Base-by-base conservation (phyloP, 2,329 filamentous ascomycete species). In the Emericellopsis atlantica region DNA sequence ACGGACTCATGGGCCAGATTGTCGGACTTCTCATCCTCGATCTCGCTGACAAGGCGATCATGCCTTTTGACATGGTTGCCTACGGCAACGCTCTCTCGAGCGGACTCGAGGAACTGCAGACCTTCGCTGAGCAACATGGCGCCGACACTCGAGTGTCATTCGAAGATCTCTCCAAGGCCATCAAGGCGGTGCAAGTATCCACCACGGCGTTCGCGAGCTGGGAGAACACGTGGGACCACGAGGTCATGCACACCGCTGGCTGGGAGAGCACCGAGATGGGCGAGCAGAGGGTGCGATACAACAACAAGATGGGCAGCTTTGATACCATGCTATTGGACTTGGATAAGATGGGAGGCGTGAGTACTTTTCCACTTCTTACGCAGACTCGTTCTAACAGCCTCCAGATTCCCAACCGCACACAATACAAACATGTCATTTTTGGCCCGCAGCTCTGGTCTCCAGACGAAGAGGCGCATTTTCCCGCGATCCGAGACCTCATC, bases 361-460 rank as follows among this genome's bases (percentile, higher is more conserved):
- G 84, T 79, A 14, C 24, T 40, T 31, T 36, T 23, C n/a, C 4
- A 8, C 43, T 36, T 23, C 32, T 29, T 4, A 21, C 11, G 7
- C 26, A 35, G 18, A 35, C 26, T 42, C 32, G 43, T 51, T 39
- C 42, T 39, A 43, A 26, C 16, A 12, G 6, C 8, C 3, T 21
- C 43, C 37, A 88, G 83, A 74, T 94, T 5, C 84, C 85, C 32
- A 86, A 86, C 51, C 80, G 90, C 48, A 84, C 84, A 5, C 92
- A 96, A 62, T 98, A 88, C 70, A 95, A 93, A 60, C 92, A 95
- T 60, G 74, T 93, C 54, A 65, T 98, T 43, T 94, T 89, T 56
- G 90, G 84, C 2, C 92, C 92, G 1, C 76, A 86, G 53, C 66
- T 76, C 3, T 89, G 86, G 81, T 80, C 79, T 7, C 51, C 50